phyloP scores from a whole-genome alignment of 78 protist species.

The Polysphondylium violaceum region DNA sequence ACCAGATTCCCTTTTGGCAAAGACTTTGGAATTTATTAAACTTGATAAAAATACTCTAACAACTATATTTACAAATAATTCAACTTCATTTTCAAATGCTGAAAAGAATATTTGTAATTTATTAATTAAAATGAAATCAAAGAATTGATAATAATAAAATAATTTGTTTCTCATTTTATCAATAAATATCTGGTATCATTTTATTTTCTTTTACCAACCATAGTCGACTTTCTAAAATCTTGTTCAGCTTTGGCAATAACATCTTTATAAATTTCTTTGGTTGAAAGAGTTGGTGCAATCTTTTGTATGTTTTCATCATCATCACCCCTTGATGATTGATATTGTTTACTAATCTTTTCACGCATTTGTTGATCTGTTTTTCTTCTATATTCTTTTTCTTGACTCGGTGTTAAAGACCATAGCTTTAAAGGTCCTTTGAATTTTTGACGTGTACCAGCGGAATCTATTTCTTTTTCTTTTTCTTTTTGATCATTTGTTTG shows the following conservation, averaged over 20 bases:
- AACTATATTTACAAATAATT: background rate
- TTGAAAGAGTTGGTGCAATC: constrained; percentile 9
- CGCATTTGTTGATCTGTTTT: constrained; percentile 22
- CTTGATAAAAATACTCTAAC: constrained; percentile 10
- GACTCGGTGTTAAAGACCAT: constrained; percentile 40
- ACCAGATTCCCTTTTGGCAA: constrained; percentile 30
- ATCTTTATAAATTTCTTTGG: constrained; percentile 38
- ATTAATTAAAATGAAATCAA: constrained; percentile 49
- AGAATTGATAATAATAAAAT: constrained; percentile 4
- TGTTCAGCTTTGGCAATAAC: constrained; percentile 29
- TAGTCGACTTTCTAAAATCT: constrained; percentile 18
- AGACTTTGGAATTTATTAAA: constrained; percentile 19
- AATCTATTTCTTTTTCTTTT: background rate
- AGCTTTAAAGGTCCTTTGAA: background rate
- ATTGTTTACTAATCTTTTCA: constrained; percentile 44
- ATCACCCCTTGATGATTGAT: background rate
- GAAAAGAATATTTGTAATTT: constrained; percentile 60
- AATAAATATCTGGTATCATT: too few species aligned
- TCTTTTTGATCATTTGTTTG: background rate
- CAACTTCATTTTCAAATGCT: background rate
- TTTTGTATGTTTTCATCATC: background rate
- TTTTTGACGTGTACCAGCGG: background rate
- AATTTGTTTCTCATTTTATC: too few species aligned
- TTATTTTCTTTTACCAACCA: too few species aligned
- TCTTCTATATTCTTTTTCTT: constrained; percentile 43